Evolutionary conservation across 768 basidiomycete genomes (phyloP).

Genomic region (Dioszegia aurantiaca): DNA sequence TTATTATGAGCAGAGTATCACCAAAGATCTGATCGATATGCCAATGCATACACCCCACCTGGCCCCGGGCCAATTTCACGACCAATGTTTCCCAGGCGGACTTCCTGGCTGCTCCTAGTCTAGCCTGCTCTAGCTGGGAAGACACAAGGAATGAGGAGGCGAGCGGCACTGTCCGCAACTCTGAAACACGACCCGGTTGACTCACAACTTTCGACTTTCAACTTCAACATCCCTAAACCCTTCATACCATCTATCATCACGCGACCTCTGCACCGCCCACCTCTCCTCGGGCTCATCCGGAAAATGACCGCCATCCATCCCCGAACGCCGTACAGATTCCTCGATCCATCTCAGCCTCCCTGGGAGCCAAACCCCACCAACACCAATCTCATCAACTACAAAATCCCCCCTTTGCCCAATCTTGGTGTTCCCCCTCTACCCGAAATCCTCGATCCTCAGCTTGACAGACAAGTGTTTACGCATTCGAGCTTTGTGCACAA

Average conservation of each 20-base stretch:
- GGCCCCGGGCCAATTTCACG: too few species aligned
- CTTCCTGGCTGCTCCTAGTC: too few species aligned
- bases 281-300: too few species aligned
- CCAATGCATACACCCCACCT: neutral
- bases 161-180: too few species aligned
- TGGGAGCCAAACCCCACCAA: neutral
- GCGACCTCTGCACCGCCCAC: too few species aligned
- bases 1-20: neutral
- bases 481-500: conserved; percentile 27
- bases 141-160: too few species aligned
- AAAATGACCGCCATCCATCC: neutral
- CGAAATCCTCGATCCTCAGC: conserved; percentile 14
- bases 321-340: conserved; percentile 5
- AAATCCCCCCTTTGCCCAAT: conserved; percentile 14
- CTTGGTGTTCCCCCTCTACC: conserved; percentile 26
- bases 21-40: neutral
- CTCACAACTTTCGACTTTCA: too few species aligned
- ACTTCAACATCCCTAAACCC: too few species aligned
- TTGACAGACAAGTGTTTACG: conserved; percentile 32
- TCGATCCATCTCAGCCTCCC: neutral
- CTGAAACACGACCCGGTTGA: too few species aligned
- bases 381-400: conserved; percentile 1
- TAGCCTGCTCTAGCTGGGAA: too few species aligned
- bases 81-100: too few species aligned
- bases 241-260: too few species aligned